Evolutionary conservation across 768 basidiomycete species (phyloP).

Genomic region (Asterophora lycoperdoides): DNA sequence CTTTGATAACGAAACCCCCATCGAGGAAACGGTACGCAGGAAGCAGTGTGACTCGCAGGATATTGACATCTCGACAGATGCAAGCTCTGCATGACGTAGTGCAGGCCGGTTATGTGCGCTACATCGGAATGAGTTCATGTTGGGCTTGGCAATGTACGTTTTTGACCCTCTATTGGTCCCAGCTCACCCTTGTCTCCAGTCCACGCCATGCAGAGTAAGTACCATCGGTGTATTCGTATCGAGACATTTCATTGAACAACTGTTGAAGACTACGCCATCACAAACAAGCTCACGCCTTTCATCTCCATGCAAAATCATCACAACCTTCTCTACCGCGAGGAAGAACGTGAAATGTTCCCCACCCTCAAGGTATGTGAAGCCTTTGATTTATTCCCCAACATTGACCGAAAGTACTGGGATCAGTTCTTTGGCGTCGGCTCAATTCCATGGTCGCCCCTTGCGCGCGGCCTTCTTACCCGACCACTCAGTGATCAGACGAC

Average conservation of each 20-base stretch:
- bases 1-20: constrained; percentile 54
- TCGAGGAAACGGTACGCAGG: constrained; percentile 45
- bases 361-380: constrained; percentile 33
- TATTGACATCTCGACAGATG: constrained; percentile 36
- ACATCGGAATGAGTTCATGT: constrained; percentile 56
- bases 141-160: constrained; percentile 50
- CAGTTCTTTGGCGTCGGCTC: constrained; percentile 43
- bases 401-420: not conserved
- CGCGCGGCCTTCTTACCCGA: constrained; percentile 44
- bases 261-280: constrained; percentile 51
- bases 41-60: no score
- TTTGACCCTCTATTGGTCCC: not conserved
- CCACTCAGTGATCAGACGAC: constrained; percentile 19
- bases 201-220: constrained; percentile 52
- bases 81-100: constrained; percentile 69
- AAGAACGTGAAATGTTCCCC: constrained; percentile 63
- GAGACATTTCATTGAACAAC: not conserved
- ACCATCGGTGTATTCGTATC: not conserved
- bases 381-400: not conserved
- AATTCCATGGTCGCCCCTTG: constrained; percentile 61
- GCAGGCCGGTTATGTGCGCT: constrained; percentile 56
- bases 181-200: constrained; percentile 26
- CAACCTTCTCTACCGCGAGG: constrained; percentile 58
- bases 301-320: constrained; percentile 72
- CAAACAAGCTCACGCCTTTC: constrained; percentile 55